Base-by-base conservation (phyloP, 192 early-diverging fungal genomes). In the Entophlyctis helioformis region DNA sequence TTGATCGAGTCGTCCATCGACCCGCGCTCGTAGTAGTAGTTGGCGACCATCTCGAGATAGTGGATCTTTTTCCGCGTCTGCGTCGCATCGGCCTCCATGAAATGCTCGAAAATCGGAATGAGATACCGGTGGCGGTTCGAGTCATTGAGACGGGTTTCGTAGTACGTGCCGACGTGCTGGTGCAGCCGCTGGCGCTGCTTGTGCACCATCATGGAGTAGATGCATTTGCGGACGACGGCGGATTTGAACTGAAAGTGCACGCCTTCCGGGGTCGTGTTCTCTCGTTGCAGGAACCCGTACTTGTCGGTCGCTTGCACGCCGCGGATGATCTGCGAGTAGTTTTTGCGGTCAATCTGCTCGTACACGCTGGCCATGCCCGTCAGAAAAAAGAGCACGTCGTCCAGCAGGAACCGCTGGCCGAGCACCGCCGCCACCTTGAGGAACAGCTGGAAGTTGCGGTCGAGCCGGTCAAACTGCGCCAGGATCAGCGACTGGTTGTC, bases 381-480 rank as follows among this genome's bases (percentile, higher is more conserved):
- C 19, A 69, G 27, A 36, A 71, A 71, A 40, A 45, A 44, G 20
- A 74, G 28, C 5, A 74, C 71, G 32, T 73, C 71, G 19, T 74
- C 71, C 24, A 71, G 23, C 28, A 58, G 28, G 45, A 73, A 73
- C 25, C 51, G 43, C 41, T 67, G 71, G 1, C 71, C 71, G 1
- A 73, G 50, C 1, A 69, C 71, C 15, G 71, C 56, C 1, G 69
- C 64, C n/a, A 73, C 53, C 37, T 73, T 73, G 24, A 73, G 49
- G 25, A 73, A 68, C 11, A 73, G 53, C 44, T 73, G 71, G 43
- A 62, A 71, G 32, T 56, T 67, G 22, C 65, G 39, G 28, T 72
- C 64, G 13, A 73, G 51, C 29, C 70, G 56, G 36, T 73, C 71
- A 46, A 74, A 73, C 44, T 71, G 69, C 13, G 71, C 64, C 2